Base-by-base conservation (phyloP, 169 alveolate genomes). In the Plasmodium cynomolgi region DNA sequence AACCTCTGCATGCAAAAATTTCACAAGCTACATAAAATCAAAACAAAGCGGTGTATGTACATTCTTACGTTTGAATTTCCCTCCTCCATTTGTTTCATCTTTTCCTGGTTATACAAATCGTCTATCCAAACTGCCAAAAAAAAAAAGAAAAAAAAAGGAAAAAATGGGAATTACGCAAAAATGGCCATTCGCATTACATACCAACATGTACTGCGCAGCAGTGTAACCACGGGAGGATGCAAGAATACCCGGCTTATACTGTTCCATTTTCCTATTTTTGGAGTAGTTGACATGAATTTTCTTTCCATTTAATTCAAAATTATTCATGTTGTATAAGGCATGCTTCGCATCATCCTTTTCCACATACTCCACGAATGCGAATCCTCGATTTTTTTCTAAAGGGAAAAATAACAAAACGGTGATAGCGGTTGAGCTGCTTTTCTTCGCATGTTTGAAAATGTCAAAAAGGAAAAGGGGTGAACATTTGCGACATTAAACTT, bases 281-380 rank as follows among this genome's bases (percentile, higher is more conserved):
- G 98, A 96, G 72, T 94, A 94, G 44, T 96, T 95, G 20, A 96
- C 98, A 86, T 94, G 88, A 54, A 96, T 95, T 58, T 72, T 96
- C 41, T 95, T 88, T 20, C 98, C 98, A 84, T 96, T 95, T 34
- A 96, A 79, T 81, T 96, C 98, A 34, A 97, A 96, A 81, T 96
- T 94, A 88, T 95, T 95, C 93, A 95, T 93, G 91, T 96, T 96
- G 91, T 94, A 96, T 20, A 96, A 62, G 82, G 98, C 98, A 85
- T 96, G 98, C 54, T 84, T 85, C 20, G 98, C 98, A 84, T 96
- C 98, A 81, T 96, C 97, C 79, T 94, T 96, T 44, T 96, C 97
- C 84, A 95, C 97, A 81, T 92, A 96, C 90, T 96, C 97, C 54
- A 96, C 83, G 74, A 96, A 96, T 29, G 97, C 98, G 37, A 96